Evolutionary conservation across 257 asterid genomes (phyloP), one percentile per base, ranked within the genome.

Genomic region (Paulownia fortunei): DNA sequence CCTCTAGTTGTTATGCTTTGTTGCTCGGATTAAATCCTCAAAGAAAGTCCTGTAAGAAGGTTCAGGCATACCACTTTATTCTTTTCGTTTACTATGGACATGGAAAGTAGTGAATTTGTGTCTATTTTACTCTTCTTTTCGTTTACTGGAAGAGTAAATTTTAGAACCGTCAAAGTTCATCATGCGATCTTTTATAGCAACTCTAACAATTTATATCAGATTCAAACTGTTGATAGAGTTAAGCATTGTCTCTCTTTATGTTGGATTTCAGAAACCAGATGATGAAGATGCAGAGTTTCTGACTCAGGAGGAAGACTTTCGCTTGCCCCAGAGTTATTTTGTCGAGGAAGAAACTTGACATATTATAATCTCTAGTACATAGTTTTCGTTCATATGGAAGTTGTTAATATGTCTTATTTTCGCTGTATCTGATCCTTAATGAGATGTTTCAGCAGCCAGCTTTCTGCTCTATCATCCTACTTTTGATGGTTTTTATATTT

Each of bases 261-360:
- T 65, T 51, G 72, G 36, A 37, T 83, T 79, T 76, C 92, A 94
- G 99, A 88, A 90, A 83, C 90, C 97, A 46, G 99, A 94, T 61
- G 97, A 91, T 11, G 98, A 94, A 73, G 97, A 90, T 2, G 34
- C 84, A 2, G 98, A 91, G 55, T 77, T 94, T 60, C 83, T 92
- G 74, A 84, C 72, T 47, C 92, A 85, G 21, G 96, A 94, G 86
- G 97, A 92, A 82, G 98, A 94, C 36, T 94, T 94, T 79, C 85
- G 88, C 83, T 79, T 94, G 86, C 99, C 99, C 6, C 90, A 86
- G 68, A 90, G 97, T 74, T 94, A 80, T 79, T 90, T 94, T 63
- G 77, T 12, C 0, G 84, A 82, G 76, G 91, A 91, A 5, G 94
- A 91, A 8, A 76, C 89, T 49, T 88, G 87, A 91, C 26, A 44